Base-by-base conservation (phyloP, 202 grass and related monocot species). In the Panicum hallii region DNA sequence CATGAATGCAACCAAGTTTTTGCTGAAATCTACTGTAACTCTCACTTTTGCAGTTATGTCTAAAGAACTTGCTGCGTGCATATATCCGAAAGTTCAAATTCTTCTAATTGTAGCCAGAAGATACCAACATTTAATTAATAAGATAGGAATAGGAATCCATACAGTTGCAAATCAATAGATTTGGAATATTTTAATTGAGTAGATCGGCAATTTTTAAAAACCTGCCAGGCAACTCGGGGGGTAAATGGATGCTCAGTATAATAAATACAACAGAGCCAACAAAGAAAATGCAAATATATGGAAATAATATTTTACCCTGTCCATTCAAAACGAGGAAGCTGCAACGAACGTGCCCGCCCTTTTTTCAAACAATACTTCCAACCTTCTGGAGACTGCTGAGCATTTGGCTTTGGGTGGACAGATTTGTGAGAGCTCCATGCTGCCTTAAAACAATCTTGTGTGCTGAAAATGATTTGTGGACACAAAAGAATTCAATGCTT, bases 281-380 rank as follows among this genome's bases (percentile, higher is more conserved):
- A 83, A 63, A 22, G 16, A 7, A 62, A 26, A 62, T 76, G 11
- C 17, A 47, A 67, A 82, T 84, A 70, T 34, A 72, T 57, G 23
- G 73, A 16, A 82, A 70, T 12, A 22, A 6, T 61, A 53, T 78
- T 56, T 79, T 87, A 99, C 97, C 97, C 97, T 74, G 97, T 93
- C 97, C 97, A 99, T 26, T 87, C 80, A 88, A 91, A 96, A 93
- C 81, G 64, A 62, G 97, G 93, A 85, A 91, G 84, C 70, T 91
- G 69, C 82, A 76, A 61, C 80, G 82, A 84, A 43, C 93, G 82
- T 62, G 38, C 75, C 72, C 90, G 88, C 20, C 97, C 93, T 83
- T 91, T 99, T 88, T 72, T 92, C 63, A 92, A 57, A 88, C 90
- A 99, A 93, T 97, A 99, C 63, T 86, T 67, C 97, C 97, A 99